phyloP scores from a whole-genome alignment of 2,329 filamentous ascomycete genomes.

The Colletotrichum sp. region DNA sequence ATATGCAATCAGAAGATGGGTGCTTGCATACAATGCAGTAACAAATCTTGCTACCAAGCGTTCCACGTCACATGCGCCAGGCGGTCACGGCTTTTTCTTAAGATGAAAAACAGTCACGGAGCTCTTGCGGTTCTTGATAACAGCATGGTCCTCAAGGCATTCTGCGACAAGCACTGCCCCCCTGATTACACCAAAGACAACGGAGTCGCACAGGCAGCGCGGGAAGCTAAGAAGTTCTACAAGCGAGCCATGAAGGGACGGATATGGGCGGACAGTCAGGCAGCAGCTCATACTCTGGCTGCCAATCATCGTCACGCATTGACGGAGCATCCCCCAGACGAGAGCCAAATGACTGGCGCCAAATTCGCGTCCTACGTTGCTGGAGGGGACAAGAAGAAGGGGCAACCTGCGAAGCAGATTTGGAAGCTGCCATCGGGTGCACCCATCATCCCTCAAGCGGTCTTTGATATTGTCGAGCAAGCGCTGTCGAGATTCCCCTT shows the following conservation, averaged over 20 bases:
- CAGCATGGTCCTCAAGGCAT: constrained; percentile 85
- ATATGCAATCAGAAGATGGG: constrained; percentile 98
- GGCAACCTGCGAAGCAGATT: constrained; percentile 68
- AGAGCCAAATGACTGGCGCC: constrained; percentile 82
- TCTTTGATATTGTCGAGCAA: constrained; percentile 84
- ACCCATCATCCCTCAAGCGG: constrained; percentile 87
- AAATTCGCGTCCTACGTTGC: constrained; percentile 78
- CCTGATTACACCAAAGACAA: constrained; percentile 88
- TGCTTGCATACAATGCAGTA: constrained; percentile 96
- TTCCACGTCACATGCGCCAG: constrained; percentile 98
- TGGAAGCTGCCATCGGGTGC: constrained; percentile 97
- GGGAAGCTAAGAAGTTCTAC: constrained; percentile 87
- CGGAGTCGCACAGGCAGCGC: constrained; percentile 78
- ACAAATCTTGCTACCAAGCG: constrained; percentile 95
- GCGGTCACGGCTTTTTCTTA: constrained; percentile 83
- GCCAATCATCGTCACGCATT: constrained; percentile 69
- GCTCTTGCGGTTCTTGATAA: constrained; percentile 79
- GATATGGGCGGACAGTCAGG: constrained; percentile 91
- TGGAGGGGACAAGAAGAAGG: constrained; percentile 70
- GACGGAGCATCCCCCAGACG: constrained; percentile 76
- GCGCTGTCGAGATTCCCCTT: constrained; percentile 81
- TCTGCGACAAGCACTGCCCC: constrained; percentile 94
- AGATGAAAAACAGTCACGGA: constrained; percentile 94
- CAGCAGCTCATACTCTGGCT: constrained; percentile 80
- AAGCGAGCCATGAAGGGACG: constrained; percentile 86